Evolutionary conservation across 2,329 filamentous ascomycete genomes (phyloP), one percentile per base, ranked within the genome.

Genomic region (Xylariomycetidae sp.): DNA sequence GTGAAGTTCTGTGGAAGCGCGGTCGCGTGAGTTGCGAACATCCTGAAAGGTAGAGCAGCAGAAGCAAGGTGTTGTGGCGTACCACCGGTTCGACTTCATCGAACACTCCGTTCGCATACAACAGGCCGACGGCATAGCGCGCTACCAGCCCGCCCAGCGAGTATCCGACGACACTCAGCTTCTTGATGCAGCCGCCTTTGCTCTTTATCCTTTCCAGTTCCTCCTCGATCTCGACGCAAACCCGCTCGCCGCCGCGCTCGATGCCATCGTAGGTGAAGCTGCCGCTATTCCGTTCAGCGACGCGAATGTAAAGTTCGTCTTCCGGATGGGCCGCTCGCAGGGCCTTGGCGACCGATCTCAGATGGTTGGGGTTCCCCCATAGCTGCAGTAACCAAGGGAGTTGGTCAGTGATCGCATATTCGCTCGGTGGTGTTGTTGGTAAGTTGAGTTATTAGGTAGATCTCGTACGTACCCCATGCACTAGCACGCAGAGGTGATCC

Each of bases 101-200:
- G 36, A 96, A 79, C 37, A 86, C 69, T 7, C 88, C 87, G 50
- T 83, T 85, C 34, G 85, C 80, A 48, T 89, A 77, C 4, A 96
- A 68, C 49, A 96, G 64, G 0, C 90, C 90, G 36, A 95, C 73
- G 2, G 85, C 83, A 63, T 95, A 96, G 39, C 90, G 74, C 8
- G 86, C 79, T 4, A 96, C 79, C 6, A 96, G 67, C 0, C 90
- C 90, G 28, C 90, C 90, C 2, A 95, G 70, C 0, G 87, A 94
- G 58, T 96, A 95, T 24, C 90, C 90, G 26, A 90, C 73, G 25
- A 96, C 68, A 56, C 88, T 95, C 43, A 96, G 67, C 61, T 88
- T 93, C 29, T 65, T 80, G 50, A 95, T 82, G 25, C 75, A 72
- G 46, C 82, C 76, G 15, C 87, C 89, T 18, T 69, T 65, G 25